Evolutionary conservation across 371 early-diverging fungal genomes (phyloP).

Genomic region (Mucor mucedo): DNA sequence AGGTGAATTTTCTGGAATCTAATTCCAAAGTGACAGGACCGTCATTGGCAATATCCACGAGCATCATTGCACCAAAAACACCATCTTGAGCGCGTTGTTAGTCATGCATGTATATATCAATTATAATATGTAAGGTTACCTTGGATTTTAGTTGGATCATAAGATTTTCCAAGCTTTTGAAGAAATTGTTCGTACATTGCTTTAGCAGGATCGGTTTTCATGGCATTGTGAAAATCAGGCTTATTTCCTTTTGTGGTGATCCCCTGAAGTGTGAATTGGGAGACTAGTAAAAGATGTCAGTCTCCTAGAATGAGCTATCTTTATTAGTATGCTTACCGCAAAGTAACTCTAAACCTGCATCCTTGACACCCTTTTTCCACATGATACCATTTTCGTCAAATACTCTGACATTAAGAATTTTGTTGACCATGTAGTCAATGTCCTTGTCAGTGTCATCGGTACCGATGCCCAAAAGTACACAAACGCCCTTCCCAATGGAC

Average conservation of each 20-base stretch:
- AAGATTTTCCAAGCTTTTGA: constrained; percentile 65
- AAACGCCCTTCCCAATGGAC: constrained; percentile 75
- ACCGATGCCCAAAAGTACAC: constrained; percentile 78
- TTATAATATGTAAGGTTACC: constrained; percentile 42
- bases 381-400: constrained; percentile 69
- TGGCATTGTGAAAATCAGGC: constrained; percentile 89
- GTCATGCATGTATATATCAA: neutral
- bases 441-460: constrained; percentile 76
- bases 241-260: constrained; percentile 79
- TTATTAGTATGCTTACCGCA: constrained; percentile 55
- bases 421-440: constrained; percentile 73
- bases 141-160: constrained; percentile 69
- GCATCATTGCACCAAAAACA: constrained; percentile 87
- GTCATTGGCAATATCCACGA: constrained; percentile 84
- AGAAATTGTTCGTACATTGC: constrained; percentile 78
- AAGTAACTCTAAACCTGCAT: constrained; percentile 71
- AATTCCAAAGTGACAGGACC: constrained; percentile 81
- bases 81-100: constrained; percentile 56
- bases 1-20: constrained; percentile 71
- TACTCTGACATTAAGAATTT: constrained; percentile 77
- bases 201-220: constrained; percentile 73
- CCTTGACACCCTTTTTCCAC: constrained; percentile 81
- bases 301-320: neutral
- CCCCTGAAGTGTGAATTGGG: constrained; percentile 87
- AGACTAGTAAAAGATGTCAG: constrained; percentile 51